These are phyloP conservation scores for Spathaspora sp. DNA, from an alignment of 1,139 yeast genomes.

Conservation along the genomic window DNA sequence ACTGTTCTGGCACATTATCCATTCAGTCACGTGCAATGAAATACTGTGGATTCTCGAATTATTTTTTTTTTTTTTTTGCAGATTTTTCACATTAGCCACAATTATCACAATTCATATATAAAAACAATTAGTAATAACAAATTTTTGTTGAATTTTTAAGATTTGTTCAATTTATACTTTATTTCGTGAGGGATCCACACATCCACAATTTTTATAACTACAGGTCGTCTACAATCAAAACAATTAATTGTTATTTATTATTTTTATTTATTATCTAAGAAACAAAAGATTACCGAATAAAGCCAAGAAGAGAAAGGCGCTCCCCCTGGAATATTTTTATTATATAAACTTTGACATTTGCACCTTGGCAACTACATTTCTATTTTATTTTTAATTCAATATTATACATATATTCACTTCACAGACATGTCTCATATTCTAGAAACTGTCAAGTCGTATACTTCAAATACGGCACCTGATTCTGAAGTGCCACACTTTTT, in stretches of 20 bases:
- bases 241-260: not conserved
- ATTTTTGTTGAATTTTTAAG: too few relatives aligned
- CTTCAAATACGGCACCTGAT: conserved; percentile 14
- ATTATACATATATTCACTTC: not conserved
- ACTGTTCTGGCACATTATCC: not conserved
- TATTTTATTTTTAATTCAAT: not conserved
- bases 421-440: conserved; percentile 13
- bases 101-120: not conserved
- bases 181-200: not conserved
- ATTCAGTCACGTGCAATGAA: not conserved
- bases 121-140: not conserved
- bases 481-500: conserved; percentile 23
- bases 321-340: not conserved
- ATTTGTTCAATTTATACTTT: not conserved
- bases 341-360: not conserved
- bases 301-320: not conserved
- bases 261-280: not conserved
- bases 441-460: conserved; percentile 12
- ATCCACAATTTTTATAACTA: not conserved
- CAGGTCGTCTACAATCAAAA: not conserved
- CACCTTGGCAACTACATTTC: not conserved
- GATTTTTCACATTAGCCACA: conserved; percentile 1
- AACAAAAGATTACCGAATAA: not conserved
- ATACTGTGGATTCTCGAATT: not conserved
- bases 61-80: not conserved